Evolutionary conservation across 2,329 filamentous ascomycete genomes (phyloP).

Genomic region (Diplodia seriata): DNA sequence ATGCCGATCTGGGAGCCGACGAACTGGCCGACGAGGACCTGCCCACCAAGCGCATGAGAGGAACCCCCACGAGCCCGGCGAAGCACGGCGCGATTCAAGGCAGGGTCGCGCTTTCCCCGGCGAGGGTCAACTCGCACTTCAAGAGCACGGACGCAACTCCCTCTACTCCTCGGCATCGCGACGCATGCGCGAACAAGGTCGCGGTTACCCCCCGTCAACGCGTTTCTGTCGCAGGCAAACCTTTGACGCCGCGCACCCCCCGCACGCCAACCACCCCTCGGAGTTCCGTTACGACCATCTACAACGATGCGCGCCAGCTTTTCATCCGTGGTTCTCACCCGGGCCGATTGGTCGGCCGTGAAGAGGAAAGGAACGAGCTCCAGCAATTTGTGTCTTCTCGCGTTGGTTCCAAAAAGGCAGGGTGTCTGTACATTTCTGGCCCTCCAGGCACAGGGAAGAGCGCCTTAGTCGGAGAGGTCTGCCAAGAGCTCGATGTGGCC

Average conservation of each 20-base stretch:
- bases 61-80: slow-evolving; percentile 52
- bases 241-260: slow-evolving; percentile 79
- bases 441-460: slow-evolving; percentile 97
- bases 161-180: slow-evolving; percentile 77
- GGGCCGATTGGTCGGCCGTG: slow-evolving; percentile 77
- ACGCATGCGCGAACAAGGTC: slow-evolving; percentile 73
- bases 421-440: slow-evolving; percentile 93
- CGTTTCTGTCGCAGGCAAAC: slow-evolving; percentile 76
- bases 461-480: slow-evolving; percentile 85
- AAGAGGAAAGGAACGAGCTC: slow-evolving; percentile 71
- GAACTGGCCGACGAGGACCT: slow-evolving; percentile 45
- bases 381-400: slow-evolving; percentile 71
- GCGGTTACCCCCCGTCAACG: slow-evolving; percentile 84
- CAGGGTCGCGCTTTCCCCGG: slow-evolving; percentile 53
- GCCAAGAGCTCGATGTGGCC: slow-evolving; percentile 61
- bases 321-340: slow-evolving; percentile 82
- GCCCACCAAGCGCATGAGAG: slow-evolving; percentile 45
- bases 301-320: slow-evolving; percentile 84
- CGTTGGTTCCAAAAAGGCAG: slow-evolving; percentile 66
- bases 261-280: slow-evolving; percentile 75
- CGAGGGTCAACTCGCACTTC: slow-evolving; percentile 56
- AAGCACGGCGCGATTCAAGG: slow-evolving; percentile 54
- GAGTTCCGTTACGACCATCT: slow-evolving; percentile 72
- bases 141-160: slow-evolving; percentile 58
- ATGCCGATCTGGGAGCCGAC: slow-evolving; percentile 52